Evolutionary conservation across 2,329 filamentous ascomycete genomes (phyloP).

Genomic region (Neonectria punicea): DNA sequence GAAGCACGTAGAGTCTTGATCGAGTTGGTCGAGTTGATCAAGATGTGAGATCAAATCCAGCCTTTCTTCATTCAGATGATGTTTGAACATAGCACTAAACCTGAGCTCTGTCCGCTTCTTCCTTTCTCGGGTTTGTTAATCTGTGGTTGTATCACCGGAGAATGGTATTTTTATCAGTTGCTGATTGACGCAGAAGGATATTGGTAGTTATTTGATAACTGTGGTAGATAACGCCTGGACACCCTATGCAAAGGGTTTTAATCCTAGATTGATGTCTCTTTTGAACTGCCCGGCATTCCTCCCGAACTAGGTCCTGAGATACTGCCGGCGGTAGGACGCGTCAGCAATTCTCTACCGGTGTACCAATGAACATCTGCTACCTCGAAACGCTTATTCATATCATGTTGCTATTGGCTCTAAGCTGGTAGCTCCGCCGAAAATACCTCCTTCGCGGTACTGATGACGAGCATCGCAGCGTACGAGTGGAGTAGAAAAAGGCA

Average conservation of each 20-base stretch:
- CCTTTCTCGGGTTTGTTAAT: background rate
- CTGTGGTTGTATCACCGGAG: background rate
- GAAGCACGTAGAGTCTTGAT: no score
- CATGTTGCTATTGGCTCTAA: background rate
- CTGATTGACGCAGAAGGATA: background rate
- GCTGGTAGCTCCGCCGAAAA: background rate
- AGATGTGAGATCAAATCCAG: background rate
- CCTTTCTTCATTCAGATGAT: background rate
- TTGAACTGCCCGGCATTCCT: background rate
- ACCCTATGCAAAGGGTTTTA: background rate
- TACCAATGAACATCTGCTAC: background rate
- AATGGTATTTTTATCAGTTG: background rate
- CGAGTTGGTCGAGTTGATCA: background rate
- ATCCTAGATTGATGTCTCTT: background rate
- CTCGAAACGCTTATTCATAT: no score
- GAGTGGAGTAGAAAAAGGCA: constrained; percentile 6
- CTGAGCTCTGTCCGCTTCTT: background rate
- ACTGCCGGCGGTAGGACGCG: background rate
- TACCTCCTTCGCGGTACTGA: background rate
- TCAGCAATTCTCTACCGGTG: background rate
- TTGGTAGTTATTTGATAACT: background rate
- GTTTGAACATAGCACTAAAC: background rate
- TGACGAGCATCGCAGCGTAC: background rate
- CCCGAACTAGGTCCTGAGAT: background rate
- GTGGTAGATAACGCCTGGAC: no score